Evolutionary conservation across 2,329 filamentous ascomycete genomes (phyloP).

Genomic region (Amphichorda felina): DNA sequence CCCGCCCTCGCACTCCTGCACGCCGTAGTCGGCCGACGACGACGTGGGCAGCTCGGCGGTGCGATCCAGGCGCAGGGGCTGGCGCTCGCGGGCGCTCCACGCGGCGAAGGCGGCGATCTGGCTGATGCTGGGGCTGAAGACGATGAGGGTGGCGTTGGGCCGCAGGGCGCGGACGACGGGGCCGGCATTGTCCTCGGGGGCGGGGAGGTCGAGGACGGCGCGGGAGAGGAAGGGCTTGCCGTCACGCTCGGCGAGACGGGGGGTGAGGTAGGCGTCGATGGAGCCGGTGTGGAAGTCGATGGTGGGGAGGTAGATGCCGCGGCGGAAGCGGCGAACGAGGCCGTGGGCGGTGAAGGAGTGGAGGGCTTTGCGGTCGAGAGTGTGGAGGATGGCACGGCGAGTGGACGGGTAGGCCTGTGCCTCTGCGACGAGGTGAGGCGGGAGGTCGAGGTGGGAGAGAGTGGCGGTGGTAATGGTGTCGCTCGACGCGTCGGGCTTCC

Average conservation of each 20-base stretch:
- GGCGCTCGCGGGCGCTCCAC: conserved; percentile 33
- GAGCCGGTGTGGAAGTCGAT: conserved; percentile 64
- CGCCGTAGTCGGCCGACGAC: conserved; percentile 4
- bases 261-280: conserved; percentile 49
- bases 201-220: conserved; percentile 63
- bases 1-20: conserved; percentile 33
- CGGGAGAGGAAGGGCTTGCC: conserved; percentile 55
- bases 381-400: conserved; percentile 62
- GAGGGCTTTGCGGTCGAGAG: conserved; percentile 51
- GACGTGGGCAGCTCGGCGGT: conserved; percentile 43
- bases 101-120: conserved; percentile 54
- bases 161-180: conserved; percentile 45
- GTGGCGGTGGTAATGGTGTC: background rate
- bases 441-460: conserved; percentile 14
- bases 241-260: conserved; percentile 29
- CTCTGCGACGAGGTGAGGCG: conserved; percentile 4
- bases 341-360: conserved; percentile 54
- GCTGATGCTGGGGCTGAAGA: conserved; percentile 69
- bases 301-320: conserved; percentile 56
- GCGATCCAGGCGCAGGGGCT: conserved; percentile 44
- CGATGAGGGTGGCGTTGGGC: conserved; percentile 50
- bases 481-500: background rate
- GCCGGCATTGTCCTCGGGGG: conserved; percentile 34
- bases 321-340: conserved; percentile 54
- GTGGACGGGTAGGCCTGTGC: conserved; percentile 10